Evolutionary conservation across 2,329 filamentous ascomycete genomes (phyloP).

Genomic region (Penicillium sclerotiorum): DNA sequence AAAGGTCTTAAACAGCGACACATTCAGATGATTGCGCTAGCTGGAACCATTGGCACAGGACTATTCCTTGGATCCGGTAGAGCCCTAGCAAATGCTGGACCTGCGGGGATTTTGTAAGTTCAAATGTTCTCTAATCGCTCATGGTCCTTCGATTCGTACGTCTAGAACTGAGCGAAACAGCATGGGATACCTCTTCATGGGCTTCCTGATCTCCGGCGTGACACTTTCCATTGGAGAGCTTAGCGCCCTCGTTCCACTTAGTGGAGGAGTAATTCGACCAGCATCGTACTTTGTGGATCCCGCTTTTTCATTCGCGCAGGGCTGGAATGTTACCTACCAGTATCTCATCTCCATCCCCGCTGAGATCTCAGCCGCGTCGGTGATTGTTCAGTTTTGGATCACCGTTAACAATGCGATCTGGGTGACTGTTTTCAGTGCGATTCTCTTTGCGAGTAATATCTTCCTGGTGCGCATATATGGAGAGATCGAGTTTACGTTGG

Average conservation of each 20-base stretch:
- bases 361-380: slow-evolving; percentile 32
- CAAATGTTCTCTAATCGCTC: not conserved
- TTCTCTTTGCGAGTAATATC: slow-evolving; percentile 36
- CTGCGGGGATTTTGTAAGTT: slow-evolving; percentile 24
- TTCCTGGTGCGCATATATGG: slow-evolving; percentile 42
- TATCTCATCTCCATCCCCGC: slow-evolving; percentile 33
- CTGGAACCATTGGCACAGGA: slow-evolving; percentile 39
- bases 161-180: not conserved
- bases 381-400: slow-evolving; percentile 38
- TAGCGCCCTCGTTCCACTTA: slow-evolving; percentile 38
- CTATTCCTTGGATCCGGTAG: slow-evolving; percentile 36
- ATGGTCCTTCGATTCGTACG: not conserved
- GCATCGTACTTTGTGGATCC: slow-evolving; percentile 40
- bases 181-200: slow-evolving; percentile 40
- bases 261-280: slow-evolving; percentile 39
- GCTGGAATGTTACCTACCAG: slow-evolving; percentile 39
- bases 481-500: slow-evolving; percentile 58
- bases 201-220: slow-evolving; percentile 36
- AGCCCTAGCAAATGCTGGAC: slow-evolving; percentile 34
- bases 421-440: slow-evolving; percentile 40
- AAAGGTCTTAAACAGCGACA: slow-evolving; percentile 30
- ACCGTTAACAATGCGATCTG: slow-evolving; percentile 51
- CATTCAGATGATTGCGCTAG: slow-evolving; percentile 40
- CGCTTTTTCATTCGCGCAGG: slow-evolving; percentile 34
- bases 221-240: slow-evolving; percentile 39